These are phyloP conservation scores for Fusarium sterilihyphosum DNA, from an alignment of 2,329 filamentous ascomycete species.

Conservation along the genomic window DNA sequence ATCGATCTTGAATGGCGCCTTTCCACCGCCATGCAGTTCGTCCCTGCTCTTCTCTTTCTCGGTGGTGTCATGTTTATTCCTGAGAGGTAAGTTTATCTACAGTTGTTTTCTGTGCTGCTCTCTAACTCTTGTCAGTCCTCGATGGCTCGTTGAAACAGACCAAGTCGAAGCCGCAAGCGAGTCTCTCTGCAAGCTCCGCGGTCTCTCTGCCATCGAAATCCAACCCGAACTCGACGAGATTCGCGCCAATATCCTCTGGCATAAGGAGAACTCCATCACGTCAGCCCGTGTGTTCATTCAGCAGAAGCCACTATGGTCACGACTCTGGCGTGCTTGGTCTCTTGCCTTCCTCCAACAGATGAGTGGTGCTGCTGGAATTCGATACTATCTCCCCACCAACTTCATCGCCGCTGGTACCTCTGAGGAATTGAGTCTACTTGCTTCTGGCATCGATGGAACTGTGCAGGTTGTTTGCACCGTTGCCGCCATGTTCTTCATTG, in stretches of 20 bases:
- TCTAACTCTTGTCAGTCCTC: background rate
- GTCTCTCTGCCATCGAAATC: background rate
- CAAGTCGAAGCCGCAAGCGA: conserved; percentile 10
- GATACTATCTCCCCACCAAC: conserved; percentile 18
- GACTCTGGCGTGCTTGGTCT: conserved; percentile 16
- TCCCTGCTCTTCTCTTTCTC: conserved; percentile 9
- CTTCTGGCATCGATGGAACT: conserved; percentile 16
- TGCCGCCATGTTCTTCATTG: conserved; percentile 25
- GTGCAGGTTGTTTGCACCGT: conserved; percentile 15
- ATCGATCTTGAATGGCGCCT: conserved; percentile 15
- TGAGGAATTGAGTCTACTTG: conserved; percentile 4
- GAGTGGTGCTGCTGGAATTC: conserved; percentile 14
- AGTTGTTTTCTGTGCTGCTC: accelerated
- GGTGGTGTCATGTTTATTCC: conserved; percentile 9
- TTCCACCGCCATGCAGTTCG: conserved; percentile 13
- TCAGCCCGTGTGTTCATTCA: conserved; percentile 13
- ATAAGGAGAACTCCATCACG: conserved; percentile 13
- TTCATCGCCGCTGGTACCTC: conserved; percentile 16
- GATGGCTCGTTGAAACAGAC: conserved; percentile 19
- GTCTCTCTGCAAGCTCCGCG: background rate
- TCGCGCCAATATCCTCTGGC: conserved; percentile 19
- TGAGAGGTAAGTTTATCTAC: background rate
- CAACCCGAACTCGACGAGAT: conserved; percentile 20
- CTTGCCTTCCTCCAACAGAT: conserved; percentile 11
- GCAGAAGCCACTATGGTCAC: conserved; percentile 16